Conservation (phyloP, 805 yeast genomes). For the Lipomyces anomalus region DNA sequence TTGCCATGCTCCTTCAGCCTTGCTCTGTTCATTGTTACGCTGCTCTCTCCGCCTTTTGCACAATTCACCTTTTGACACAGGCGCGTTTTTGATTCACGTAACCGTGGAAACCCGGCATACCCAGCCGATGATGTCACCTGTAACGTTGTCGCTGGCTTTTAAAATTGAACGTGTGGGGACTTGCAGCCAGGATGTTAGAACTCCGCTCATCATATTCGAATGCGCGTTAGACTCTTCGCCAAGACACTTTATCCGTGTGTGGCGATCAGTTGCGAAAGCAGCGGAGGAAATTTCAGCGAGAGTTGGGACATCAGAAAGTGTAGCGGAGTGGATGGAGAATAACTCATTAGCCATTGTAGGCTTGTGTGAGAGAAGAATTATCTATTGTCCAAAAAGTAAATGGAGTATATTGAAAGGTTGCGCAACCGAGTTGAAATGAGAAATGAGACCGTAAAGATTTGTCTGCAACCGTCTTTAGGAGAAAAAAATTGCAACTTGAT, state of each 20-base stretch:
- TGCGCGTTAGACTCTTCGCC: background rate
- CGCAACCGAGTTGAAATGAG: no score
- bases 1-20: no score
- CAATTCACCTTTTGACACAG: background rate
- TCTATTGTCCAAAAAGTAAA: no score
- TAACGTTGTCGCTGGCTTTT: background rate
- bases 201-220: background rate
- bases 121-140: constrained; percentile 1
- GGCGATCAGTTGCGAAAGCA: constrained; percentile 1
- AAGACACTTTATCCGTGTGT: background rate
- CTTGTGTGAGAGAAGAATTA: no score
- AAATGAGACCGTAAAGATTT: no score
- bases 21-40: no score
- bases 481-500: no score
- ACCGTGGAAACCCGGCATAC: constrained; percentile 1
- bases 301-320: background rate
- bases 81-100: background rate
- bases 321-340: constrained; percentile 1
- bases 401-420: no score
- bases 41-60: no score
- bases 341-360: no score
- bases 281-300: background rate
- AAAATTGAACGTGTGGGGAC: background rate
- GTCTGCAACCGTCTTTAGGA: no score
- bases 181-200: no score